Evolutionary conservation across 2,329 filamentous ascomycete species (phyloP).

Genomic region (Ceratocystis colombiana): DNA sequence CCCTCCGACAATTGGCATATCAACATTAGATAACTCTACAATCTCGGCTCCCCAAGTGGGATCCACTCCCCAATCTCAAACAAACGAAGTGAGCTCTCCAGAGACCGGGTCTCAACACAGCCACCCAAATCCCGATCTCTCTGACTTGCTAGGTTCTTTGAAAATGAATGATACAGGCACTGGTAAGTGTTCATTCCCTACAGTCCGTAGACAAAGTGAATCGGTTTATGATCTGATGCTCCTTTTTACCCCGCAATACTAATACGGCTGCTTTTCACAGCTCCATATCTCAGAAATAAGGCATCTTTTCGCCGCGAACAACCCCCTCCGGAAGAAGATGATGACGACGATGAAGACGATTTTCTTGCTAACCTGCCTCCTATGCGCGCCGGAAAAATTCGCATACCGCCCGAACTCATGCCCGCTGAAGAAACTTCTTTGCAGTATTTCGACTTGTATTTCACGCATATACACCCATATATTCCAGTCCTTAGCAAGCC

Average conservation of each 20-base stretch:
- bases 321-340: constrained; percentile 59
- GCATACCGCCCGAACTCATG: constrained; percentile 89
- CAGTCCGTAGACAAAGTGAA: neutral
- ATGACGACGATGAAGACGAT: constrained; percentile 62
- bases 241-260: neutral
- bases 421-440: constrained; percentile 72
- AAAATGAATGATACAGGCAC: constrained; percentile 81
- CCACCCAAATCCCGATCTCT: constrained; percentile 60
- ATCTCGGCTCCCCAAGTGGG: constrained; percentile 16
- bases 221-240: neutral
- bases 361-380: constrained; percentile 60
- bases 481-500: constrained; percentile 77
- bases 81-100: constrained; percentile 33
- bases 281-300: constrained; percentile 71
- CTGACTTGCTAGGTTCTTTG: constrained; percentile 72
- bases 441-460: constrained; percentile 84
- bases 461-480: constrained; percentile 82
- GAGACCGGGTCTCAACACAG: constrained; percentile 49
- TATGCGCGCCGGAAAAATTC: constrained; percentile 59
- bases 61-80: constrained; percentile 17
- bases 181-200: constrained; percentile 44
- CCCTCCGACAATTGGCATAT: constrained; percentile 20
- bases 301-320: constrained; percentile 43
- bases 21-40: constrained; percentile 10
- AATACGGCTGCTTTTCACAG: constrained; percentile 35